Conservation (phyloP, 768 basidiomycete genomes). For the Collybiopsis confluens region DNA sequence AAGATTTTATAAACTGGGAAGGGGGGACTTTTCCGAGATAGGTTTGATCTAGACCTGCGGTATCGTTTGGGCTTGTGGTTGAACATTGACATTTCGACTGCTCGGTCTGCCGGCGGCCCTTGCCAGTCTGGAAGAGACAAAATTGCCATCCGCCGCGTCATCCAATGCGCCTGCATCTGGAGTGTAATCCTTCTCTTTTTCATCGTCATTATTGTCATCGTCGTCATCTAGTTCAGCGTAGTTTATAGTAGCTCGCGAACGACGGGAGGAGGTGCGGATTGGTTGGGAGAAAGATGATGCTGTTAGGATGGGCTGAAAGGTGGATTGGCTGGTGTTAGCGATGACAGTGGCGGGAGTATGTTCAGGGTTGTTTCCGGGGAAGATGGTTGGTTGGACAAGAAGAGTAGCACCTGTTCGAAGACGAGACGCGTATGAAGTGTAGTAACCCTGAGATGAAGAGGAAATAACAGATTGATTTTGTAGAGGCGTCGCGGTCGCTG, state of each 20-base stretch:
- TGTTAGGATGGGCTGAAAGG: conserved; percentile 30
- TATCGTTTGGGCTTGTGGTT: conserved; percentile 36
- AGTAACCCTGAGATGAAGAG: conserved; percentile 62
- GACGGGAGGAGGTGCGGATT: conserved; percentile 35
- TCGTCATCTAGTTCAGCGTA: conserved; percentile 71
- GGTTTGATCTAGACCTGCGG: conserved; percentile 75
- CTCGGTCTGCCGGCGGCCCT: conserved; percentile 45
- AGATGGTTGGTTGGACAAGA: conserved; percentile 81
- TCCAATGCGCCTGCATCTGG: conserved; percentile 41
- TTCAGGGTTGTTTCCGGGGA: neutral
- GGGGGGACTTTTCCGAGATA: conserved; percentile 88
- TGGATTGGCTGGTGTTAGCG: no score
- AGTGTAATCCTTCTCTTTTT: conserved; percentile 78
- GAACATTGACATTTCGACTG: conserved; percentile 31
- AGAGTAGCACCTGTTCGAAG: conserved; percentile 86
- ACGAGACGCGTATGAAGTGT: conserved; percentile 85
- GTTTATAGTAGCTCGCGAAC: conserved; percentile 66
- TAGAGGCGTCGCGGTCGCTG: neutral
- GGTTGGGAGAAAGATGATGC: conserved; percentile 17
- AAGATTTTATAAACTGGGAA: conserved; percentile 65
- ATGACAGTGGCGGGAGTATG: conserved; percentile 22
- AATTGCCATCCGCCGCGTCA: neutral
- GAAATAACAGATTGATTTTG: conserved; percentile 36
- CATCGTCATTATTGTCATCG: conserved; percentile 78
- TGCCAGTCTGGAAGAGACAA: conserved; percentile 29